Base-by-base conservation (phyloP, 176 grass and related monocot genomes). In the Pontederia crassipes region DNA sequence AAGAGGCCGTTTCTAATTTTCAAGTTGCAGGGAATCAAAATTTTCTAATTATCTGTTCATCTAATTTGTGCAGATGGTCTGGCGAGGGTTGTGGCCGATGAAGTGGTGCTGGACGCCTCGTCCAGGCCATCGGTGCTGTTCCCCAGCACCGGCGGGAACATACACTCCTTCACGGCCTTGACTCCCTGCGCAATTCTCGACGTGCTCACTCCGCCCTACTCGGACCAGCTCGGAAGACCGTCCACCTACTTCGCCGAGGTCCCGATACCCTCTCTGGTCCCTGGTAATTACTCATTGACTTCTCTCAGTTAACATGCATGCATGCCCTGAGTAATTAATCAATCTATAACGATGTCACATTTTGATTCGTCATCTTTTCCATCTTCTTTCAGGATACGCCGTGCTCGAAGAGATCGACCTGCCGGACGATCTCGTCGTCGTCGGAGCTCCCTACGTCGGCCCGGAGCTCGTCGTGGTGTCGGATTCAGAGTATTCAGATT, bases 141-240 rank as follows among this genome's bases (percentile, higher is more conserved):
- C 80, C 85, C 89, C 24, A 83, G 54, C 45, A 78, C 73, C 45
- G 89, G 89, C n/a, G 89, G 89, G 50, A 95, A 95, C 70, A 60
- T 95, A 61, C 89, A 95, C 73, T 78, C 85, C 17, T 83, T 89
- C 71, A 85, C 85, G 54, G 89, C 85, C 48, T 71, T 88, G 20
- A 85, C 85, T 66, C 85, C 89, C 3, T 95, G 89, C 72, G 89
- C 89, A 1, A 85, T 95, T 73, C 72, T 95, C 55, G 89, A 95
- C 48, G 79, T 95, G 3, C 29, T 95, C 11, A 66, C 89, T 48
- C 89, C 89, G 18, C 89, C 89, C 0, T 95, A 95, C 73, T 85
- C 89, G 4, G 89, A 85, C 16, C 73, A 85, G 2, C 65, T 40
- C 0, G 82, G 68, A 28, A 73, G 89, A 1, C 89, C 89, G 4